phyloP scores from a whole-genome alignment of 306 rosid species.

The Geum urbanum region DNA sequence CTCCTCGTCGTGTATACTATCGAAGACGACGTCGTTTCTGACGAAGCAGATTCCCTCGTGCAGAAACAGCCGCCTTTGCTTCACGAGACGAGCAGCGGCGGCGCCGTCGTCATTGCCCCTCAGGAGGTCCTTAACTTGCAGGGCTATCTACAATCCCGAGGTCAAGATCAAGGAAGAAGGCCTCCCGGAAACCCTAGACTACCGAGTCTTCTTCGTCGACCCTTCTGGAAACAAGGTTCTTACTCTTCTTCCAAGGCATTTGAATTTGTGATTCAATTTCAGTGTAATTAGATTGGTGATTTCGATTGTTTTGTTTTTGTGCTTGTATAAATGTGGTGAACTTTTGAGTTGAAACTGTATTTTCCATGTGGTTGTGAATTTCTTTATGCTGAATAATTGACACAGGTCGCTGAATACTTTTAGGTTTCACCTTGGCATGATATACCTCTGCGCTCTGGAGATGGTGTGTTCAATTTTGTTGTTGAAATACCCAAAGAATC shows the following conservation, averaged over 20 bases:
- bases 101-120: conserved; percentile 25
- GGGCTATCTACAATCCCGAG: conserved; percentile 71
- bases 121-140: conserved; percentile 57
- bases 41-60: conserved; percentile 22
- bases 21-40: conserved; percentile 32
- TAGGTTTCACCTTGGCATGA: conserved; percentile 99
- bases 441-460: conserved; percentile 73
- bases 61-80: conserved; percentile 19
- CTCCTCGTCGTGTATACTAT: conserved; percentile 29
- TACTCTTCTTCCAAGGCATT: neutral
- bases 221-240: conserved; percentile 70
- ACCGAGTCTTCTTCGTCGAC: conserved; percentile 66
- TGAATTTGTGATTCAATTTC: too few relatives aligned
- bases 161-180: conserved; percentile 66
- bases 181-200: conserved; percentile 73
- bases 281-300: too few relatives aligned
- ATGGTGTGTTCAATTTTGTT: conserved; percentile 61
- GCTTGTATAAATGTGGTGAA: too few relatives aligned
- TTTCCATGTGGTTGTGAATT: too few relatives aligned
- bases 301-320: neutral
- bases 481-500: conserved; percentile 96
- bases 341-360: too few relatives aligned
- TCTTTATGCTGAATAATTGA: too few relatives aligned
- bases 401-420: too few relatives aligned
- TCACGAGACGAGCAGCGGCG: too few relatives aligned